Percentiles rank a stretch among this genome's conserved stretches.
Evolutionary conservation across 1,284 basidiomycete genomes (phyloP).

Genomic region (Phaffia rhodozyma): DNA sequence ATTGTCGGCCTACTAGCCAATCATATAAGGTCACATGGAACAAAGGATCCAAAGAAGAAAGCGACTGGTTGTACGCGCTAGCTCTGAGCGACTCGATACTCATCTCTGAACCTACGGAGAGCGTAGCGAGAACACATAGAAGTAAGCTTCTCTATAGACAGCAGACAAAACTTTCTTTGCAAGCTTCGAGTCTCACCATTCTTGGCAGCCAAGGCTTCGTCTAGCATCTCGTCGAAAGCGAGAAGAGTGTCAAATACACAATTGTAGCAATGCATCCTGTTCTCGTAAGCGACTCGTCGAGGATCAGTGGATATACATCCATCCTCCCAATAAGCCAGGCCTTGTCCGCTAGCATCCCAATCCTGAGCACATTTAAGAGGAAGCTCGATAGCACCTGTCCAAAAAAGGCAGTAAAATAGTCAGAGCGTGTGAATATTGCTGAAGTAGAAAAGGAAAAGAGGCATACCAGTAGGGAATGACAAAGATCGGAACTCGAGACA

Average conservation of each 20-base stretch:
- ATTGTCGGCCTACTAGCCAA: slow-evolving; percentile 68
- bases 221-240: slow-evolving; percentile 53
- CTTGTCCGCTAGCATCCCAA: slow-evolving; percentile 64
- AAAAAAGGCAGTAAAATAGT: slow-evolving; percentile 2
- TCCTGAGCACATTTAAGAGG: slow-evolving; percentile 72
- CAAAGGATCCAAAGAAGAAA: slow-evolving; percentile 73
- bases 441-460: slow-evolving; percentile 12
- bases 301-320: slow-evolving; percentile 50
- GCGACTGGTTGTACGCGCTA: slow-evolving; percentile 68
- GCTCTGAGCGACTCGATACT: slow-evolving; percentile 54
- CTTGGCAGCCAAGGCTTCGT: slow-evolving; percentile 19
- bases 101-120: slow-evolving; percentile 29
- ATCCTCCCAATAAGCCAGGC: slow-evolving; percentile 62
- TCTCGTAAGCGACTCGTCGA: slow-evolving; percentile 48
- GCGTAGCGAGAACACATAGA: neutral
- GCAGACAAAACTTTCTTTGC: neutral
- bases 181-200: slow-evolving; percentile 10
- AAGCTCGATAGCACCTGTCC: slow-evolving; percentile 66
- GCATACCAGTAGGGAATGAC: slow-evolving; percentile 60
- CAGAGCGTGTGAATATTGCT: neutral
- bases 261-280: slow-evolving; percentile 64
- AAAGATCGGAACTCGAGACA: slow-evolving; percentile 75
- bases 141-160: neutral
- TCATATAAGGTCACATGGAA: slow-evolving; percentile 93
- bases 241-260: slow-evolving; percentile 68